Evolutionary conservation across 352 stramenopile species (phyloP), one percentile per base, ranked within the genome.

Genomic region (Phytophthora uliginosa): DNA sequence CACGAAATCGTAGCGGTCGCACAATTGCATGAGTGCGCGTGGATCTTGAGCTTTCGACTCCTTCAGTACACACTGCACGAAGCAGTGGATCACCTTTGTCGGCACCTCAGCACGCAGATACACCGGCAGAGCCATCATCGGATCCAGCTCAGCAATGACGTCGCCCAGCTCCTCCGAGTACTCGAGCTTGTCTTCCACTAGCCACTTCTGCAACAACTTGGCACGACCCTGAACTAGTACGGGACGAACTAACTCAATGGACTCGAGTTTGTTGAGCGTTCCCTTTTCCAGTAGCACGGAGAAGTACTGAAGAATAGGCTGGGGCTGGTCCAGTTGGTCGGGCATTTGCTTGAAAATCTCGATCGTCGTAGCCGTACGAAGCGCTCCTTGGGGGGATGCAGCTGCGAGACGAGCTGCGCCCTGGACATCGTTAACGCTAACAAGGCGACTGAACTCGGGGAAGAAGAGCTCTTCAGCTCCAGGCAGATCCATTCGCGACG

Each of bases 281-380:
- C 97, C 97, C 79, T 93, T 97, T 85, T 99, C 98, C 34, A 99
- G 85, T 40, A 99, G 84, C 38, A 98, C 92, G 38, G 89, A 98
- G 86, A 99, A 99, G 86, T 99, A 99, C 78, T 99, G 95, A 62
- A 99, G 92, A 28, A 99, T 95, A 20, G 98, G 98, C 72, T 98
- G 94, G 28, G 98, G 95, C 74, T 98, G 91, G 54, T 96, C 97
- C n/a, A 97, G 93, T 73, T 99, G 88, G 10, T 94, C 89, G 34
- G 98, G 97, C 74, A 99, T 98, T 74, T 98, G 92, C 83, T 99
- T 97, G 82, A 99, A 99, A 48, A 95, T 87, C 69, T 98, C 87
- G 74, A 99, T 99, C 4, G 98, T 99, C 56, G 98, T 94, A 15
- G 97, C 94, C 31, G 97, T 99, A 54, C 98, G 89, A 50, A 99